phyloP scores from a whole-genome alignment of 768 basidiomycete genomes.

The Leccinum variicolor region DNA sequence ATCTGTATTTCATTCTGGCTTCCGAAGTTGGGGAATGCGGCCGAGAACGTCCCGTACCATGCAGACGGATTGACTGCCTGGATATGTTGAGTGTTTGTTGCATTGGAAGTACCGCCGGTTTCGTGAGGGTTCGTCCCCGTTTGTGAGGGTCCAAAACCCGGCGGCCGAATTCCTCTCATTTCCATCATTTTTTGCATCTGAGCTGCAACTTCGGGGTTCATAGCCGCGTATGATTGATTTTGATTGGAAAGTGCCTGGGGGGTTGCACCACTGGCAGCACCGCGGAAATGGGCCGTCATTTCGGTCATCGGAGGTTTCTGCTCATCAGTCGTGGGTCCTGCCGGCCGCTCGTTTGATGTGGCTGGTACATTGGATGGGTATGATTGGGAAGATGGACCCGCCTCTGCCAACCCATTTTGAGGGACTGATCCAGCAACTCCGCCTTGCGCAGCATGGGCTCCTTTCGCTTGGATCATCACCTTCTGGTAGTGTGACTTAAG shows the following conservation, averaged over 20 bases:
- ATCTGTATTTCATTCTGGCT: constrained; percentile 39
- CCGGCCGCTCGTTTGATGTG: constrained; percentile 4
- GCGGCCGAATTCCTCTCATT: constrained; percentile 36
- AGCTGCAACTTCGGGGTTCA: constrained; percentile 22
- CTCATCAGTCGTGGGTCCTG: constrained; percentile 14
- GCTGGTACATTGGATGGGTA: constrained; percentile 2
- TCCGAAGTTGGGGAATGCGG: constrained; percentile 33
- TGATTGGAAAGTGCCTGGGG: constrained; percentile 18
- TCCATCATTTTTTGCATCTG: constrained; percentile 53
- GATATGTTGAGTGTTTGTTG: neutral
- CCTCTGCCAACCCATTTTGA: constrained; percentile 6
- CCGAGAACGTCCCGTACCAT: constrained; percentile 52
- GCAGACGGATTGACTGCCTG: constrained; percentile 3
- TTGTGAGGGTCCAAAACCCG: constrained; percentile 15
- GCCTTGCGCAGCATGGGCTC: constrained; percentile 1
- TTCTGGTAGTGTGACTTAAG: constrained; percentile 19
- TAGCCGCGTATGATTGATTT: neutral
- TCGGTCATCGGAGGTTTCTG: constrained; percentile 26
- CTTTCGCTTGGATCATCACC: constrained; percentile 7
- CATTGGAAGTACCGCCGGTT: constrained; percentile 1
- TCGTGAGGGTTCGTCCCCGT: constrained; percentile 16
- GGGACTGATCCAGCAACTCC: neutral
- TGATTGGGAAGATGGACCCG: constrained; percentile 11
- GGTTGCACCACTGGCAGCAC: constrained; percentile 5
- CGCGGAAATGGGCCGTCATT: constrained; percentile 24